Evolutionary conservation across 768 basidiomycete genomes (phyloP), one percentile per base, ranked within the genome.

Genomic region (Xerocomellus amylosporus): DNA sequence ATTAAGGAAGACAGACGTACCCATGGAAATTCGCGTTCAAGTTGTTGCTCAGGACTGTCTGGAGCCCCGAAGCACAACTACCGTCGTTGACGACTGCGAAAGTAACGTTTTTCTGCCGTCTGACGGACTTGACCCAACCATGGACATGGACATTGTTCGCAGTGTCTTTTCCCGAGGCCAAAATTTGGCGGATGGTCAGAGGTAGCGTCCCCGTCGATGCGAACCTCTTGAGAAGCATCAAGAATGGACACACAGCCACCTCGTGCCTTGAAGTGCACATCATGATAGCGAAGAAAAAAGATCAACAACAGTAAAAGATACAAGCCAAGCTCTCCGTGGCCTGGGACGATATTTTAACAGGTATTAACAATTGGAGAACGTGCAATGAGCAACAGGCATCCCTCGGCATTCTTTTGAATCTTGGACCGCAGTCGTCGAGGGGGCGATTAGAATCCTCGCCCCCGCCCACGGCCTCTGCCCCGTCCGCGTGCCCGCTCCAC

Each of bases 61-160:
- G 94, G 28, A 96, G 64, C 4, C 84, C 83, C n/a, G 76, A 70
- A 8, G 79, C 56, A 3, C 81, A 82, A 50, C 88, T 90, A 4
- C 94, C 94, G 70, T 97, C 94, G 40, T 81, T 84, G 51, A 96
- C 71, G 43, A 87, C 83, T 13, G 85, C 87, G 66, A 97, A 98
- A 3, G 90, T 79, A n/a, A 93, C 78, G 47, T 85, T 85, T 75
- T 96, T 96, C 73, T 96, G 93, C 39, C 84, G 81, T 39, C 93
- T 80, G 38, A 95, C 80, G 2, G 89, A 91, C 62, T 87, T 87
- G 52, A 98, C 77, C 91, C 92, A 96, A 48, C 90, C 94, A 40
- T 85, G 82, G 10, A 95, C 78, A 20, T 72, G 58, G 8, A 77
- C 62, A 12, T 64, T 58, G 20, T n/a, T 46, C 1, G 53, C n/a